Percentiles rank a stretch among this genome's conserved stretches.
These are phyloP conservation scores for Oryza glaberrima DNA, from an alignment of 176 grass and related monocot species.

Conservation along the genomic window DNA sequence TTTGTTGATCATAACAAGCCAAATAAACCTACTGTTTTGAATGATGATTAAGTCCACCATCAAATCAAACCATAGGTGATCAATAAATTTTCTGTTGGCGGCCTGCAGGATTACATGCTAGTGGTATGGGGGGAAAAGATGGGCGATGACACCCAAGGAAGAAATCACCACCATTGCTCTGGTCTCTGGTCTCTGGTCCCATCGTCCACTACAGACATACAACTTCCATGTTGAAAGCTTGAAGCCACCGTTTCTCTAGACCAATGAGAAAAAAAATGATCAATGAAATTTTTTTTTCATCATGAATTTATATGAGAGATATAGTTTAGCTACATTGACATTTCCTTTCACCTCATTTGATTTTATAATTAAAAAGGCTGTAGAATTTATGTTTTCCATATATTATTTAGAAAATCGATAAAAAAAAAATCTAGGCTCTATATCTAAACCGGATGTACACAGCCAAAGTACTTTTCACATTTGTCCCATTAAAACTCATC, in stretches of 20 bases:
- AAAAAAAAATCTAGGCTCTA: no score
- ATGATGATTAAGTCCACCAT: no score
- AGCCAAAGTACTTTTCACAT: neutral
- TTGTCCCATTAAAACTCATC: neutral
- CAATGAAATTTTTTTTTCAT: neutral
- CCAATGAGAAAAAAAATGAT: constrained; percentile 5
- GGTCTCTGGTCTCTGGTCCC: constrained; percentile 4
- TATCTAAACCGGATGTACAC: no score
- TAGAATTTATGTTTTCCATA: no score
- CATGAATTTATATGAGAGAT: neutral
- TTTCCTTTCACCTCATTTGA: neutral
- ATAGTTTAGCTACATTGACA: neutral
- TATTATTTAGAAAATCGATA: no score
- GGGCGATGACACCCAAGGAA: constrained; percentile 10
- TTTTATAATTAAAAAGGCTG: no score
- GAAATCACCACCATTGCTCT: neutral
- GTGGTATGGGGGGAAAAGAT: neutral
- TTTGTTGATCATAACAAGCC: neutral
- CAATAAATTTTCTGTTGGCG: neutral
- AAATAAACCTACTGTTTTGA: neutral
- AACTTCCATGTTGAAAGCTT: constrained; percentile 26
- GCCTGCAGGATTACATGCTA: neutral
- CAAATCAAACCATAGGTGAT: neutral
- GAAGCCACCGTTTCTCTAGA: constrained; percentile 11
- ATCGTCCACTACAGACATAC: constrained; percentile 9